These are phyloP conservation scores for Claviceps spartinae DNA, from an alignment of 2,329 filamentous ascomycete species.

Conservation along the genomic window DNA sequence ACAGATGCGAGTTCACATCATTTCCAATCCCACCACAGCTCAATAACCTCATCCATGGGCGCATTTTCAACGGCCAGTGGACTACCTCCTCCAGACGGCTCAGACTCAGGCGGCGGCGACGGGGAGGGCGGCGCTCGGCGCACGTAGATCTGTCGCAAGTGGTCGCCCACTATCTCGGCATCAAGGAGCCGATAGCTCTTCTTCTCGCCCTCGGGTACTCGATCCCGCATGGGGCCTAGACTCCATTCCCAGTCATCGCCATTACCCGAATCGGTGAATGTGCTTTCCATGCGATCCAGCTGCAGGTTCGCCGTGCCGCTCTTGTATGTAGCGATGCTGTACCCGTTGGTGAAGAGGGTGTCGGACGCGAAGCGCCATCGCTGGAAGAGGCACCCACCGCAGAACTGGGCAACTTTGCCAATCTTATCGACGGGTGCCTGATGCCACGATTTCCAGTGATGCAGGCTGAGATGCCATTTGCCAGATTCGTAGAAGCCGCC, in stretches of 20 bases:
- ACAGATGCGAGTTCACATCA: background rate
- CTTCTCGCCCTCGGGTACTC: conserved; percentile 27
- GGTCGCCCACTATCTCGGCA: conserved; percentile 26
- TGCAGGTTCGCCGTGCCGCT: conserved; percentile 26
- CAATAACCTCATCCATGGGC: conserved; percentile 30
- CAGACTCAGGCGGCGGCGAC: background rate
- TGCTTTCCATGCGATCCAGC: conserved; percentile 36
- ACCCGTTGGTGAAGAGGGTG: conserved; percentile 44
- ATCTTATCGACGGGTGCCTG: conserved; percentile 21
- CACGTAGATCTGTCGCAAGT: conserved; percentile 43
- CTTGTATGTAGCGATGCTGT: conserved; percentile 38
- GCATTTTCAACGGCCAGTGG: conserved; percentile 19
- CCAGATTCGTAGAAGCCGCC: conserved; percentile 49
- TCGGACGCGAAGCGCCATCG: conserved; percentile 36
- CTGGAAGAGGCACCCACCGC: conserved; percentile 45
- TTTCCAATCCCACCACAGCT: conserved; percentile 30
- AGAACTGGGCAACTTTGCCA: conserved; percentile 21
- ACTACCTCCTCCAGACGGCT: background rate
- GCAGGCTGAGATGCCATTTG: conserved; percentile 38
- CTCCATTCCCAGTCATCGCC: conserved; percentile 37
- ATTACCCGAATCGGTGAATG: conserved; percentile 24
- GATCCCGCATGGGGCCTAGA: conserved; percentile 35
- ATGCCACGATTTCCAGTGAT: conserved; percentile 54
- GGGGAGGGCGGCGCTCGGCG: conserved; percentile 19
- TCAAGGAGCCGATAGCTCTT: conserved; percentile 36